Conservation (phyloP, 2,329 filamentous ascomycete species). For the Scedosporium dehoogii region DNA sequence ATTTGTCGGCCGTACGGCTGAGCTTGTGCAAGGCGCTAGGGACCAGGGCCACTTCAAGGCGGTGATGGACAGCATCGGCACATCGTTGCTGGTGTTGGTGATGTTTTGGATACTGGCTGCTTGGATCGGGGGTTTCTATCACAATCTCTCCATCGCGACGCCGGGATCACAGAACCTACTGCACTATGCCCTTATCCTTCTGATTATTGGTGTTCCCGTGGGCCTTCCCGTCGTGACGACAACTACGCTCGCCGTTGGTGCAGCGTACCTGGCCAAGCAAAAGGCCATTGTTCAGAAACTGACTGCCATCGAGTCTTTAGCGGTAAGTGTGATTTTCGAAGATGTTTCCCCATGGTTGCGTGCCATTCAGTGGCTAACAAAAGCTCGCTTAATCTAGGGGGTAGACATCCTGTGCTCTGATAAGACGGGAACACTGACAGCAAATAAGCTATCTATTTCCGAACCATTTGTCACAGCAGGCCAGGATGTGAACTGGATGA, state of each 20-base stretch:
- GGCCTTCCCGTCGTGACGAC: constrained; percentile 73
- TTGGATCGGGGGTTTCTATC: constrained; percentile 75
- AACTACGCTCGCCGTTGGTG: constrained; percentile 67
- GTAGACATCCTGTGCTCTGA: constrained; percentile 73
- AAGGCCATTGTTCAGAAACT: constrained; percentile 74
- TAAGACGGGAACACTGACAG: constrained; percentile 70
- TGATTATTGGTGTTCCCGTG: constrained; percentile 71
- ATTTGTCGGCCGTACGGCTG: constrained; percentile 68
- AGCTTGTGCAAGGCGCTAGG: constrained; percentile 63
- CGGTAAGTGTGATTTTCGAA: constrained; percentile 22
- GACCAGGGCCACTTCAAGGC: constrained; percentile 74
- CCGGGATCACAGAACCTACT: constrained; percentile 53
- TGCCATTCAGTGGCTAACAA: no score
- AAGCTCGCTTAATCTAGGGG: constrained; percentile 26
- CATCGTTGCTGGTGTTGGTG: constrained; percentile 62
- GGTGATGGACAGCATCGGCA: constrained; percentile 76
- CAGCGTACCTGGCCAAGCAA: constrained; percentile 66
- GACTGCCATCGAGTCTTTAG: constrained; percentile 67
- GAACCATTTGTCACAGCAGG: constrained; percentile 69
- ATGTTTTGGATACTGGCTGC: constrained; percentile 66
- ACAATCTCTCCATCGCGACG: constrained; percentile 25
- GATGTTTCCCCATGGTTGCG: background rate
- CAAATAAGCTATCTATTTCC: constrained; percentile 66
- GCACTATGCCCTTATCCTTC: constrained; percentile 58
- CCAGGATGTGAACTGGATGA: constrained; percentile 76